Evolutionary conservation across 2,329 filamentous ascomycete species (phyloP).

Genomic region (Rhynchosporium agropyri): DNA sequence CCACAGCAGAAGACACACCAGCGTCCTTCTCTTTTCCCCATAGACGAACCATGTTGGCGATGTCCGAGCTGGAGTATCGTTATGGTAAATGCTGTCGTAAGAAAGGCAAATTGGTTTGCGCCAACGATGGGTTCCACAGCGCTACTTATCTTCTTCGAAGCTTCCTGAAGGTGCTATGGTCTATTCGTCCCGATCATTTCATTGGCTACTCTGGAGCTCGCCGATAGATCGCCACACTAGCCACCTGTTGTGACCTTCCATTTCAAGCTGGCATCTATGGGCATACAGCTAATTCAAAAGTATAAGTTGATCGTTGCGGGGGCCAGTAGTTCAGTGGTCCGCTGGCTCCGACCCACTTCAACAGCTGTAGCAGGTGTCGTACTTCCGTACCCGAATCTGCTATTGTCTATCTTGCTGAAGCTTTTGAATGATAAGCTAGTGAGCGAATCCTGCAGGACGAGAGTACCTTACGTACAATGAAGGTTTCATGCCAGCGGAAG

Average conservation of each 20-base stretch:
- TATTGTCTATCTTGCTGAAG: background rate
- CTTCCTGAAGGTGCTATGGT: background rate
- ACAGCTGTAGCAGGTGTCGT: background rate
- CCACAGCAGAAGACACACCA: conserved; percentile 8
- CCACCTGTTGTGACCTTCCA: conserved; percentile 1
- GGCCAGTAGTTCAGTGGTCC: background rate
- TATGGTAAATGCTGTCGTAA: background rate
- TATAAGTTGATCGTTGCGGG: background rate
- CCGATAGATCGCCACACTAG: conserved; percentile 9
- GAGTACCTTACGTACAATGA: too few relatives aligned
- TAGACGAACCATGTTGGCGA: conserved; percentile 10
- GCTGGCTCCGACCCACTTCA: background rate
- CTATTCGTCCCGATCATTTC: background rate
- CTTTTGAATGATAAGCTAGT: background rate
- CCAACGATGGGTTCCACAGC: background rate
- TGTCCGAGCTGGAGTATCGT: background rate
- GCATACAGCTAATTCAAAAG: background rate
- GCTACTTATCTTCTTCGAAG: background rate
- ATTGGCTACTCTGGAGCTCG: background rate
- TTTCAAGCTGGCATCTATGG: background rate
- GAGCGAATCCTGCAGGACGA: background rate
- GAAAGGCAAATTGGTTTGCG: background rate
- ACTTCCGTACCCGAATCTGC: background rate
- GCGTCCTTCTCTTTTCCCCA: conserved; percentile 15
- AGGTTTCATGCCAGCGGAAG: background rate